Percentiles rank a stretch among this genome's conserved stretches.
phyloP scores from a whole-genome alignment of 176 grass and related monocot genomes.

The Paspalum vaginatum region DNA sequence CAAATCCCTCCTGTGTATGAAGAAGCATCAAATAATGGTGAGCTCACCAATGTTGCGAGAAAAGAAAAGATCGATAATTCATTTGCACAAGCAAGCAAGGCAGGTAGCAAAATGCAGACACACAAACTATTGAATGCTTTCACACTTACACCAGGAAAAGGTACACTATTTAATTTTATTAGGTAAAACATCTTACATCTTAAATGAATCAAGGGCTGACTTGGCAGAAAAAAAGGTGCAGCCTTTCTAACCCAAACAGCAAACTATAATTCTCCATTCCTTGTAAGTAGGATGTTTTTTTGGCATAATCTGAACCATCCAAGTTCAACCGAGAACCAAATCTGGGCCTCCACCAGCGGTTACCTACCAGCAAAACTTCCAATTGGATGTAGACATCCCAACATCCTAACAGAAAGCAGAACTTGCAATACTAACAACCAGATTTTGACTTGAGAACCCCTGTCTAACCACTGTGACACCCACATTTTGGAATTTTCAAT shows the following conservation, averaged over 20 bases:
- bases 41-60: neutral
- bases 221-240: neutral
- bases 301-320: conserved; percentile 20
- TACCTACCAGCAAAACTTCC: conserved; percentile 37
- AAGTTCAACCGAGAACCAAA: conserved; percentile 8
- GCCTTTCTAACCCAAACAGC: neutral
- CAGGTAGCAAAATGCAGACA: conserved; percentile 26
- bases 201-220: neutral
- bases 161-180: conserved; percentile 1
- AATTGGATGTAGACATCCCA: conserved; percentile 45
- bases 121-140: conserved; percentile 17
- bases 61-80: neutral
- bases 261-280: neutral
- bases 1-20: conserved; percentile 94
- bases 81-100: conserved; percentile 17
- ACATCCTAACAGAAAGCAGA: conserved; percentile 48
- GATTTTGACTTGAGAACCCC: conserved; percentile 38
- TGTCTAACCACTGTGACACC: conserved; percentile 15
- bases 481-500: neutral
- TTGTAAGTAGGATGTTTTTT: conserved; percentile 3
- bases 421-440: conserved; percentile 41
- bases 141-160: neutral
- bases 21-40: conserved; percentile 18
- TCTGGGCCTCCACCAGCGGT: conserved; percentile 16
- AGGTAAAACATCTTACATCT: neutral